Base-by-base conservation (phyloP, 2,329 filamentous ascomycete genomes). In the Domatiomyces catenatus region DNA sequence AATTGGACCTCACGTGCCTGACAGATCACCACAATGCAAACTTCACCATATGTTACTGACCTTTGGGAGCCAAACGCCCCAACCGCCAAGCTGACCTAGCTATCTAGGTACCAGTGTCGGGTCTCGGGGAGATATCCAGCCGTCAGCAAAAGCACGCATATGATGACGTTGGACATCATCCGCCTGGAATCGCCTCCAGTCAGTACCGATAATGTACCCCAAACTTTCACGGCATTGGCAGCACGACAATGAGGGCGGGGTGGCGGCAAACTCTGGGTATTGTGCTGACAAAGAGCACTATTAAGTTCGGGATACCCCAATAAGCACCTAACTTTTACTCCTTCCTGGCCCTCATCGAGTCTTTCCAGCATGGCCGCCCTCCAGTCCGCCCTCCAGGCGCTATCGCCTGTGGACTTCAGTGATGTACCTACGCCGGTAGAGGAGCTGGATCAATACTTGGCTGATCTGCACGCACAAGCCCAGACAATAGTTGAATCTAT, bases 401-500 rank as follows among this genome's bases (percentile, higher is more conserved):
- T 84, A 42, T 70, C 70, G 32, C 76, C 79, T 8, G 67, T 75
- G 52, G 68, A 75, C 44, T 81, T 76, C 73, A 64, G 71, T 32
- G 66, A 66, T 20, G 61, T 75, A 28, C 71, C 72, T 17, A 67
- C 57, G 57, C 71, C 48, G 59, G 68, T 55, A 20, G 68, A 76
- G 46, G 67, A 73, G 52, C 71, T 81, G 42, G 67, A 71, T 18
- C 59, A 68, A 6, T 81, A 80, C 61, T 65, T 84, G 43, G 61
- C 68, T 51, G 67, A 73, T 43, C 77, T 83, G 52, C 84, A 90
- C 63, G 69, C 68, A 24, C 75, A 83, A 53, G 79, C 80, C 18
- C 82, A 87, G 60, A 71, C 82, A 17, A 76, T 93, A 50, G 71
- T 84, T 59, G 84, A 89, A 61, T 90, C 86, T 5, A 76, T 94